Base-by-base conservation (phyloP, 352 stramenopile genomes). In the Lagenidium sp. region DNA sequence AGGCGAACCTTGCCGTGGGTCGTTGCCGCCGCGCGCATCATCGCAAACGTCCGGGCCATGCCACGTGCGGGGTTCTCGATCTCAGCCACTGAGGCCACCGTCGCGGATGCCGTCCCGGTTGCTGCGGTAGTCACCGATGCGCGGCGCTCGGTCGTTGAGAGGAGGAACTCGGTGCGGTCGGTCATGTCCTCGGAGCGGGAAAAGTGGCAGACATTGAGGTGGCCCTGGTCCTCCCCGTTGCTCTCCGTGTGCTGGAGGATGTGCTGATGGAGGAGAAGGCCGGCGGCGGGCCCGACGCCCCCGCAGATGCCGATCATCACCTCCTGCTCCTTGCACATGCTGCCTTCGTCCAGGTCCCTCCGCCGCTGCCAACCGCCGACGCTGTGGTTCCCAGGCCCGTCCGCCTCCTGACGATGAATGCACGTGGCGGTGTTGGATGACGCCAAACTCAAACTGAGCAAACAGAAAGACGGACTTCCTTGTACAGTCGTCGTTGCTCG, bases 131-230 rank as follows among this genome's bases (percentile, higher is more conserved):
- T 41, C 38, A 13, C 49, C 47, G 23, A 22, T 16, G 13, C 6
- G 26, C 4, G 30, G 25, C 18, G 40, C 16, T 50, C 44, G 3
- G 37, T 44, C 7, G 50, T 30, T 50, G 62, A 62, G 11, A 67
- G 53, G 24, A 85, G 45, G 41, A 65, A 84, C 63, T 78, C 64
- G 31, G 71, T 78, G 40, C 76, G 70, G 43, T 85, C 76, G 18
- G 76, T 82, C 60, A 89, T 83, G 43, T 89, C 73, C 20, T 82
- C 60, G 35, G 73, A 84, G 24, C 76, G 72, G 19, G 76, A 89
- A 22, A 89, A 69, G 54, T 89, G 76, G 47, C 55, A 68, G 30
- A 89, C 68, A 29, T 68, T 67, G 35, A 89, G 55, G 32, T 86
- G 73, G 6, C 76, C 67, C 36, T 85, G 68, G 50, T 89, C 76